Conservation (phyloP, 2,329 filamentous ascomycete species). For the Exophiala oligosperma region DNA sequence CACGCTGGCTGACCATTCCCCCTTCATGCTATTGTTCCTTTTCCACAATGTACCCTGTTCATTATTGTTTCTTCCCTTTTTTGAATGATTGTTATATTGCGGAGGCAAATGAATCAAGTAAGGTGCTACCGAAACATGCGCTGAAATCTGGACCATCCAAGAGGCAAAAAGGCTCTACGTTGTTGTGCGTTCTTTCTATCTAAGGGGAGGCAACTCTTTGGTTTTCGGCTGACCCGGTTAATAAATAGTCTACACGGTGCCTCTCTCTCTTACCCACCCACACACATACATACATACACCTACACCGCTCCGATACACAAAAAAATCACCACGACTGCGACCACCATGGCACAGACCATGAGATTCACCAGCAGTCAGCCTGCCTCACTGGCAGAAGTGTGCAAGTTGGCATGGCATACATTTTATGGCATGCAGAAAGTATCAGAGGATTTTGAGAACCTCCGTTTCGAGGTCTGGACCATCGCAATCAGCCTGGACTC, state of each 20-base stretch:
- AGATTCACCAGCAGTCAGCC: slow-evolving; percentile 16
- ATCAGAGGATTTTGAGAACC: slow-evolving; percentile 26
- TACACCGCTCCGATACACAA: neutral
- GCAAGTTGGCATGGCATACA: slow-evolving; percentile 25
- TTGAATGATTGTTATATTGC: neutral
- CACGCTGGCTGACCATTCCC: neutral
- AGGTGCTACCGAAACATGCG: neutral
- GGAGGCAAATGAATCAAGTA: neutral
- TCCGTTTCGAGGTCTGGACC: slow-evolving; percentile 26
- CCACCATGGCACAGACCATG: slow-evolving; percentile 14
- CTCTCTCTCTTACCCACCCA: neutral
- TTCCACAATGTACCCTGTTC: neutral
- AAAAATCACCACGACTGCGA: neutral
- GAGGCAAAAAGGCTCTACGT: neutral
- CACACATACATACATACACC: neutral
- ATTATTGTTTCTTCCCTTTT: neutral
- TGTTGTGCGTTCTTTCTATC: neutral
- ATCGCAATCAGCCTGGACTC: slow-evolving; percentile 25
- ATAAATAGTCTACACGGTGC: neutral
- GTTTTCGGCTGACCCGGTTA: neutral
- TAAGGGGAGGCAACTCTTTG: neutral
- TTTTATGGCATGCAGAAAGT: slow-evolving; percentile 27
- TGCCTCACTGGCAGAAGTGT: slow-evolving; percentile 20
- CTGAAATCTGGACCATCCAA: neutral
- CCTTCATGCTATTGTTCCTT: neutral